phyloP scores from a whole-genome alignment of 2,329 filamentous ascomycete species.

The Colletotrichum siamense region DNA sequence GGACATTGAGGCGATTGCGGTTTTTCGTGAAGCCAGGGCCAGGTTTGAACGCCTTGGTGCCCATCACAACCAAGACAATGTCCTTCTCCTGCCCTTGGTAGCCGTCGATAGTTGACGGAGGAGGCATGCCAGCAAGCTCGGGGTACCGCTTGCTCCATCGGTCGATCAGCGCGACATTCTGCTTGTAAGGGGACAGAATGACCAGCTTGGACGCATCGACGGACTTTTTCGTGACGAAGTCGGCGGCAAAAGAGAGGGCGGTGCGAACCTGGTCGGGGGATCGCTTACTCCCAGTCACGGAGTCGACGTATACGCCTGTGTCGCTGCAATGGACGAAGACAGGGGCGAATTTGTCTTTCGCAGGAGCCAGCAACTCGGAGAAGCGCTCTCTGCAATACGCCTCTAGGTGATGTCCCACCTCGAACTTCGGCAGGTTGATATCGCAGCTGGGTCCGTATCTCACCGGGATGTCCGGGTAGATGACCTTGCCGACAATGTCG shows the following conservation, averaged over 20 bases:
- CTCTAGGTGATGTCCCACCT: background rate
- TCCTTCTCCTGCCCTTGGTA: conserved; percentile 28
- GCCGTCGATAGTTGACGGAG: conserved; percentile 21
- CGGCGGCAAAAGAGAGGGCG: conserved; percentile 21
- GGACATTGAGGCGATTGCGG: conserved; percentile 23
- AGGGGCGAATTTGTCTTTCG: conserved; percentile 1
- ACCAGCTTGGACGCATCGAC: conserved; percentile 13
- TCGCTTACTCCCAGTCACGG: background rate
- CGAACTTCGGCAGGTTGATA: background rate
- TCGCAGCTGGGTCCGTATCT: conserved; percentile 12
- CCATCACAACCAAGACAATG: conserved; percentile 26
- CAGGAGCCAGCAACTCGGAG: background rate
- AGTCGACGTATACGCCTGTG: background rate
- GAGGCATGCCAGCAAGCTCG: conserved; percentile 7
- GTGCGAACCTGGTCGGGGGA: conserved; percentile 22
- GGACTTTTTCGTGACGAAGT: conserved; percentile 7
- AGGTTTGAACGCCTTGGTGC: background rate
- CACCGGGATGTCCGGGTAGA: conserved; percentile 20
- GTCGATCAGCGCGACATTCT: conserved; percentile 19
- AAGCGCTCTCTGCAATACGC: background rate
- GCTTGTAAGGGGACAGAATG: conserved; percentile 24
- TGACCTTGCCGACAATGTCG: conserved; percentile 13
- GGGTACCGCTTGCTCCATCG: conserved; percentile 6
- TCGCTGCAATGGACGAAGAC: conserved; percentile 26
- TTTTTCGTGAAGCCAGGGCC: conserved; percentile 23